Evolutionary conservation across 2,329 filamentous ascomycete genomes (phyloP).

Genomic region (Diaporthe destruens): DNA sequence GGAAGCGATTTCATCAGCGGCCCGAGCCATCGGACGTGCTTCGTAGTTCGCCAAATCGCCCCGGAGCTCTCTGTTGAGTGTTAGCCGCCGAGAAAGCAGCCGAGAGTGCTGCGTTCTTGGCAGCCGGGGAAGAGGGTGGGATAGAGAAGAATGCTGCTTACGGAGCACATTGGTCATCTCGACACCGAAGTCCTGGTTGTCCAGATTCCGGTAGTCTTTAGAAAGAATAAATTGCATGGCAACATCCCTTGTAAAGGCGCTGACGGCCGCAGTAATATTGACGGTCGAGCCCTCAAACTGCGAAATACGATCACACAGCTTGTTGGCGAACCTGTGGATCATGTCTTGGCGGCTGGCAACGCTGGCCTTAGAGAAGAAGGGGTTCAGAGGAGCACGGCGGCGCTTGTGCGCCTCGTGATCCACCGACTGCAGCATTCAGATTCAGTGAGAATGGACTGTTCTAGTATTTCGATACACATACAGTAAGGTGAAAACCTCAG

Average conservation of each 20-base stretch:
- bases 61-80: conserved; percentile 28
- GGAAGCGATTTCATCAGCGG: conserved; percentile 41
- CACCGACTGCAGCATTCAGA: background rate
- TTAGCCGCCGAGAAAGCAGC: background rate
- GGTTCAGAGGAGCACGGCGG: conserved; percentile 18
- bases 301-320: conserved; percentile 35
- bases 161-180: conserved; percentile 35
- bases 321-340: conserved; percentile 22
- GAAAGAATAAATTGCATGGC: conserved; percentile 41
- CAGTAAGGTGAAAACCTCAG: background rate
- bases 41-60: conserved; percentile 42
- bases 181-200: conserved; percentile 33
- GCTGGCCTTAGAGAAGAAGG: conserved; percentile 7
- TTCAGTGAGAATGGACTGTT: background rate
- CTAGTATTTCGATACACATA: background rate
- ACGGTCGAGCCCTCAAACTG: conserved; percentile 17
- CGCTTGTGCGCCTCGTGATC: conserved; percentile 39
- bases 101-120: background rate
- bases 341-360: conserved; percentile 10
- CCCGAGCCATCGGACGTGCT: conserved; percentile 43
- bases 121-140: background rate
- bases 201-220: conserved; percentile 38
- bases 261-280: conserved; percentile 40
- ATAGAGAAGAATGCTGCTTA: background rate
- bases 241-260: conserved; percentile 42